Conservation (phyloP, 2,329 filamentous ascomycete genomes). For the Harringtonia lauricola region DNA sequence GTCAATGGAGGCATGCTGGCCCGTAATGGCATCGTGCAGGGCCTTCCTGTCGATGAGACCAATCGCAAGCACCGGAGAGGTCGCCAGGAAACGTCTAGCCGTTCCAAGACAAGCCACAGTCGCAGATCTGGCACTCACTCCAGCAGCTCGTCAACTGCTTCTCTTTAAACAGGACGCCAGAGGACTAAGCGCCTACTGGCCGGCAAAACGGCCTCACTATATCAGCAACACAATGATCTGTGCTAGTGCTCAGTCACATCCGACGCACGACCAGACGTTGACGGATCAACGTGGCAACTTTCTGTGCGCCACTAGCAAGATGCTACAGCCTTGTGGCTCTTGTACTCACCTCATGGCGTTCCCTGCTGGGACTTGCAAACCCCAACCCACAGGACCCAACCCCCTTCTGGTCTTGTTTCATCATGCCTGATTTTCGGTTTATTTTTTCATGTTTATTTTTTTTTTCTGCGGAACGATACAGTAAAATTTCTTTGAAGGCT, state of each 20-base stretch:
- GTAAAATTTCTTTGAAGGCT: constrained; percentile 22
- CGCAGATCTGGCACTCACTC: constrained; percentile 38
- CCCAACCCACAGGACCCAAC: no score
- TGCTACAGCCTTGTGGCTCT: no score
- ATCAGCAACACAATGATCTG: no score
- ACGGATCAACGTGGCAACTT: no score
- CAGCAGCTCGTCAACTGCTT: constrained; percentile 51
- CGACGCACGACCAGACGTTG: no score
- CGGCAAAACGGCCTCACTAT: no score
- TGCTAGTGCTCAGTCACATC: no score
- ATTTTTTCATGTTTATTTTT: constrained; percentile 1
- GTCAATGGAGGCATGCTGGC: constrained; percentile 88
- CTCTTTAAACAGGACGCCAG: constrained; percentile 35
- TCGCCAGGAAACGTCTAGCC: constrained; percentile 28
- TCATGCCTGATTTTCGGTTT: background rate
- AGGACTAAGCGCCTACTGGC: no score
- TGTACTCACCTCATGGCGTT: no score
- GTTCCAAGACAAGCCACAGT: background rate
- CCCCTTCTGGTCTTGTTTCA: background rate
- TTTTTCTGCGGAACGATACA: constrained; percentile 7
- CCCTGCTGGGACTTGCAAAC: no score
- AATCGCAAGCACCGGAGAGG: constrained; percentile 35
- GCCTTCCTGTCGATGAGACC: constrained; percentile 45
- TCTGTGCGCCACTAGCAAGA: no score
- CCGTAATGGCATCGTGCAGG: constrained; percentile 57